phyloP scores from a whole-genome alignment of 352 stramenopile species.

The Phytopythium oedochilum region DNA sequence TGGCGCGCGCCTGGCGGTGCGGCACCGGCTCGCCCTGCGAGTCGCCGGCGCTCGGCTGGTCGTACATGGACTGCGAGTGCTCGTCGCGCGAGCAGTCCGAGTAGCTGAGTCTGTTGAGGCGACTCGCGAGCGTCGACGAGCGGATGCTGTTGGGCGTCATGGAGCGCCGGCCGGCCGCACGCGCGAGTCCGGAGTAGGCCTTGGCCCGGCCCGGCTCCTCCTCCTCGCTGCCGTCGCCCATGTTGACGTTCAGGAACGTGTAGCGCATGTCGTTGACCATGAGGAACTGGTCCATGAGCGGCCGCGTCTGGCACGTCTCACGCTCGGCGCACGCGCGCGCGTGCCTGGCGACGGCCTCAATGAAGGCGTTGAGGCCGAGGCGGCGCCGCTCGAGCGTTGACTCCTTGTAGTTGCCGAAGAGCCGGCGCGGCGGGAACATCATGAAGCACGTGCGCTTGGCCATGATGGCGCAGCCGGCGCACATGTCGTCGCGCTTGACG shows the following conservation, averaged over 20 bases:
- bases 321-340: constrained; percentile 64
- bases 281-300: constrained; percentile 85
- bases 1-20: constrained; percentile 2
- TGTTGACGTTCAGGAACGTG: constrained; percentile 84
- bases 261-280: constrained; percentile 88
- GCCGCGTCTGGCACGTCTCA: constrained; percentile 61
- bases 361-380: constrained; percentile 67
- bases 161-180: not conserved
- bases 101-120: constrained; percentile 29
- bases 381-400: constrained; percentile 72
- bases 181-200: constrained; percentile 10
- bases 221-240: constrained; percentile 56
- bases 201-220: constrained; percentile 19
- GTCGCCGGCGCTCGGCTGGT: constrained; percentile 1
- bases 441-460: constrained; percentile 77
- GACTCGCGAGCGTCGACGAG: constrained; percentile 24
- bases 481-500: constrained; percentile 65
- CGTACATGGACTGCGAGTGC: constrained; percentile 7
- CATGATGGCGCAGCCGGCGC: constrained; percentile 71
- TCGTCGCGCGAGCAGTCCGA: constrained; percentile 28
- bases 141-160: constrained; percentile 7
- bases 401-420: constrained; percentile 72
- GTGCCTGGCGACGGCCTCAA: constrained; percentile 72
- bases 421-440: constrained; percentile 69
- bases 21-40: not conserved